phyloP scores from a whole-genome alignment of 1,284 basidiomycete species.

The Apiotrichum domesticum region DNA sequence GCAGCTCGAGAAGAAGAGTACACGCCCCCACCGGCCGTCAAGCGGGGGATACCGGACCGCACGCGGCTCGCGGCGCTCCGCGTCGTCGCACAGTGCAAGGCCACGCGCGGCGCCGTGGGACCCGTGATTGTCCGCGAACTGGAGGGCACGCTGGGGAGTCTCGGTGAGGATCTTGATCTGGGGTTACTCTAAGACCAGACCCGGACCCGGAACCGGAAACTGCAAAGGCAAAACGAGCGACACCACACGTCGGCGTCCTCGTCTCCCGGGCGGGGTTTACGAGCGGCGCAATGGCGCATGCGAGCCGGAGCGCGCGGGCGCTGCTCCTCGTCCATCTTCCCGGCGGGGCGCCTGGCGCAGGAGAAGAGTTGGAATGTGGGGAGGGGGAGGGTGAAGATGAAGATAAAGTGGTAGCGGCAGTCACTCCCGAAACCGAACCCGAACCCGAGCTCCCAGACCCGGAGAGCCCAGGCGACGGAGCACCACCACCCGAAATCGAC shows the following conservation, averaged over 20 bases:
- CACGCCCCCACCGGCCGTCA: background rate
- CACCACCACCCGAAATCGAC: background rate
- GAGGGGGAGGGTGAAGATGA: background rate
- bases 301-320: conserved; percentile 61
- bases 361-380: background rate
- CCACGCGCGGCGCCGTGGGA: conserved; percentile 68
- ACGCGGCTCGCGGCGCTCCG: conserved; percentile 52
- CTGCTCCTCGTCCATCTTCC: conserved; percentile 72
- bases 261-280: conserved; percentile 73
- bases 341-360: conserved; percentile 20
- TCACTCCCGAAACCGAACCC: too few species aligned
- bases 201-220: too few species aligned
- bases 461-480: background rate
- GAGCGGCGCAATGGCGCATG: conserved; percentile 58
- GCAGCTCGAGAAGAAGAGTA: background rate
- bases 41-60: background rate
- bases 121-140: conserved; percentile 78
- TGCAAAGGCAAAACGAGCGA: too few species aligned
- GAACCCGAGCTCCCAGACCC: too few species aligned
- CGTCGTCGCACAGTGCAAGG: conserved; percentile 85
- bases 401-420: background rate
- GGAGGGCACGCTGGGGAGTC: conserved; percentile 64
- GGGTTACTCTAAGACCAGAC: too few species aligned
- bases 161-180: conserved; percentile 8
- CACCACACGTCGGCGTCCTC: conserved; percentile 57